These are phyloP conservation scores for Petunia secreta DNA, from an alignment of 257 asterid species.

Conservation along the genomic window DNA sequence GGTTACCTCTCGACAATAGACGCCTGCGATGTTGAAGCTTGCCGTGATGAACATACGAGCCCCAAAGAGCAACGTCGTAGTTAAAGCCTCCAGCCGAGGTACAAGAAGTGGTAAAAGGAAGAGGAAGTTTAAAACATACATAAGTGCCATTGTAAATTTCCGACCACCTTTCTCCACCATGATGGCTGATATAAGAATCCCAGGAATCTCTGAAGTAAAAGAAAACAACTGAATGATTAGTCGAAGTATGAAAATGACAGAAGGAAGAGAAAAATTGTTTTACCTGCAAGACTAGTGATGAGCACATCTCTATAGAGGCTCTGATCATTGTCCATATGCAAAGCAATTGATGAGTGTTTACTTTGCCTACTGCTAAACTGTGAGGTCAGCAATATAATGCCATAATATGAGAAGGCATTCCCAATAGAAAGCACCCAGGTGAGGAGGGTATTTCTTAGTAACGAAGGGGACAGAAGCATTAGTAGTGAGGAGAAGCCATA, in stretches of 20 bases:
- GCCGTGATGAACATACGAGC: constrained; percentile 70
- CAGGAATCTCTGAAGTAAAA: constrained; percentile 77
- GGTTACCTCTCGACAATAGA: constrained; percentile 78
- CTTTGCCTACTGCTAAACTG: constrained; percentile 62
- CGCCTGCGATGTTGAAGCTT: constrained; percentile 59
- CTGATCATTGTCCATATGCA: constrained; percentile 32
- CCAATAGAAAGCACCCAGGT: constrained; percentile 73
- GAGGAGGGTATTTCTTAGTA: constrained; percentile 58
- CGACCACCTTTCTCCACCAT: constrained; percentile 77
- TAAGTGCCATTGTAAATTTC: constrained; percentile 63
- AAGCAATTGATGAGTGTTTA: constrained; percentile 40
- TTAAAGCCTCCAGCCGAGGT: constrained; percentile 52
- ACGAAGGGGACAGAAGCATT: constrained; percentile 52
- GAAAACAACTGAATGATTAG: neutral
- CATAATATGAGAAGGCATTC: constrained; percentile 78
- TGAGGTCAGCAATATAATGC: constrained; percentile 80
- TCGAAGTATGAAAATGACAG: neutral
- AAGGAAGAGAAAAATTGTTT: constrained; percentile 8
- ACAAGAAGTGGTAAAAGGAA: constrained; percentile 60
- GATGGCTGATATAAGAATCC: constrained; percentile 60
- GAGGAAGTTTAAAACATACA: constrained; percentile 49
- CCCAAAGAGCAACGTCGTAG: constrained; percentile 62
- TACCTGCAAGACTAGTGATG: constrained; percentile 85
- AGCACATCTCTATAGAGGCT: constrained; percentile 66
- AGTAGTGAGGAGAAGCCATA: constrained; percentile 45